Evolutionary conservation across 306 rosid species (phyloP), one percentile per base, ranked within the genome.

Genomic region (Gleditsia sinensis): DNA sequence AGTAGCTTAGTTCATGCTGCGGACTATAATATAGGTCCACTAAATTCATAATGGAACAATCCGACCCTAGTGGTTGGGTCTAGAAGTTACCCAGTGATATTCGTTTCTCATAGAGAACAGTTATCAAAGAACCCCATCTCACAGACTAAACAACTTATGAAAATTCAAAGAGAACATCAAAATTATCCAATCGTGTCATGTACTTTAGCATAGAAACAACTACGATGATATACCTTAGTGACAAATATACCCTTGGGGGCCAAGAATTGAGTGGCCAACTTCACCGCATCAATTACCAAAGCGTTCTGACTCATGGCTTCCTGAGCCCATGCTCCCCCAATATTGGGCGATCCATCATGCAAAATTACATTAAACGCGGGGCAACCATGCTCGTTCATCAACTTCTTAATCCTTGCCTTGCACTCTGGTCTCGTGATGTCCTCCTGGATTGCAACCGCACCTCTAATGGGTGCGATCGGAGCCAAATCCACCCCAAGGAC

Each of bases 251-350:
- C 97, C 72, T 84, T 91, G 9, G 98, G 96, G 1, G 98, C 88
- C 75, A 94, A 77, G 21, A 94, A 79, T 34, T 91, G 92, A 0
- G 98, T 90, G 14, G 97, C 98, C 67, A 94, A 50, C 77, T 78
- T 94, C 6, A 94, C 91, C 2, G 98, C 67, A 40, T 91, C 97
- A 10, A 94, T 87, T 21, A 91, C 98, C 72, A 94, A 86, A 0
- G 98, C 84, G 69, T 94, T 94, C 91, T 94, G 98, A 63, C 76
- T 69, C 74, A 72, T 94, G 23, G 99, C 99, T 58, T 94, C 99
- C 72, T 92, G 97, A 42, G 97, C 82, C 99, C 97, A 94, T 0
- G 97, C 97, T 7, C 99, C 97, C 11, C 99, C 99, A 20, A 92
- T 83, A 54, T 94, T 91, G 0, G 97, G 99, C 1, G 97, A 94